Base-by-base conservation (phyloP, 1,139 yeast species). In the Hemisphaericaspora subhashii region DNA sequence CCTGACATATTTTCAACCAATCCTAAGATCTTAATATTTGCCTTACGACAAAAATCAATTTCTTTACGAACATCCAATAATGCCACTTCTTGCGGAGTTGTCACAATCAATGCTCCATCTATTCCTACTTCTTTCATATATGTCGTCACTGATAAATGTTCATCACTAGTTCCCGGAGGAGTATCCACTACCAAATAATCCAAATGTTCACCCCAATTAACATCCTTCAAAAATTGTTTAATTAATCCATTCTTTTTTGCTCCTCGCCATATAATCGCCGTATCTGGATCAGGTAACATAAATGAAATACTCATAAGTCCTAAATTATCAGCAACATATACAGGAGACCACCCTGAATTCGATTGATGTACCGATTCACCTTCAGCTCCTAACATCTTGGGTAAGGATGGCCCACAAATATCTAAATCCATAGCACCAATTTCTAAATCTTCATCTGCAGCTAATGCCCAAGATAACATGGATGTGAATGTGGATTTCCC, bases 141-240 rank as follows among this genome's bases (percentile, higher is more conserved):
- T 35, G 86, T 82, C 31, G 92, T 87, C 18, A 92, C 90, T 7
- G 95, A 82, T 34, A 94, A 72, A 61, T 94, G 99, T 59, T 94
- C 99, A 60, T 94, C 99, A 0, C 96, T 85, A 0, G 99, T 92
- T 0, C 99, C 98, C 0, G 99, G 99, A 0, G 98, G 99, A 0
- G 99, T 94, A 54, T 94, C 99, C 5, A 94, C 86, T 12, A 94
- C 77, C 51, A 94, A 68, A 55, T 87, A 92, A 62, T 94, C 98
- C 41, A 94, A 68, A 39, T 53, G 66, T 36, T 82, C 83, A 1
- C 96, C 96, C 99, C 99, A 94, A 53, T 88, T 88, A 2, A 92
- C 98, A 53, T 92, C 98, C 57, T 87, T 89, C 43, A 94, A 70
- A 55, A 94, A 94, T 64, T 89, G 96, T 55, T 94, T 94, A 42